A percentile compares a stretch with the other conserved stretches of the same genome.
Conservation (phyloP, 2,329 filamentous ascomycete species). For the Pseudogymnoascus sp. region DNA sequence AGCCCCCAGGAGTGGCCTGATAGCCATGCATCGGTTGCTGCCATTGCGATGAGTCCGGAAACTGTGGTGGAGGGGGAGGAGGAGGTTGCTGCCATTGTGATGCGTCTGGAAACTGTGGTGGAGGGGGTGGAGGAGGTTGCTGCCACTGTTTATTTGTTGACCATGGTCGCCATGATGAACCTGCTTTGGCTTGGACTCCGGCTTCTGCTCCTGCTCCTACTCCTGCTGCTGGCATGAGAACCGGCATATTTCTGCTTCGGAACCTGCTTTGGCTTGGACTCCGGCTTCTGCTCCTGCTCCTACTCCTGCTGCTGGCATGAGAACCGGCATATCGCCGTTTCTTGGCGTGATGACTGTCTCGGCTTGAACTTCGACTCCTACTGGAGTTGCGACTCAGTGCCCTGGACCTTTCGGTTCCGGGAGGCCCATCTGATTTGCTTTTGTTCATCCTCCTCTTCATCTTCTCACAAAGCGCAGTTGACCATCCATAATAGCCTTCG, state of each 20-base stretch:
- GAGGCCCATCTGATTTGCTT: conserved; percentile 12
- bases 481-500: conserved; percentile 86
- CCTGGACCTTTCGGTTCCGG: conserved; percentile 7
- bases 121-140: neutral
- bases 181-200: neutral
- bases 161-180: neutral
- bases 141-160: neutral
- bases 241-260: neutral
- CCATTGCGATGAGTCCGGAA: neutral
- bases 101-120: neutral
- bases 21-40: neutral
- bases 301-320: neutral
- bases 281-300: conserved; percentile 9
- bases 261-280: neutral
- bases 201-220: conserved; percentile 5
- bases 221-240: conserved; percentile 6
- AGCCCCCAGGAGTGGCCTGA: neutral
- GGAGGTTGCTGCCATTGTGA: neutral
- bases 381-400: conserved; percentile 15
- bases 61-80: neutral
- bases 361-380: conserved; percentile 20
- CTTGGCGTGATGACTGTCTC: conserved; percentile 14
- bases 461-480: conserved; percentile 67
- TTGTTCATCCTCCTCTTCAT: conserved; percentile 55
- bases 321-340: conserved; percentile 16